Evolutionary conservation across 2,329 filamentous ascomycete genomes (phyloP), one percentile per base, ranked within the genome.

Genomic region (Exserohilum turcica): DNA sequence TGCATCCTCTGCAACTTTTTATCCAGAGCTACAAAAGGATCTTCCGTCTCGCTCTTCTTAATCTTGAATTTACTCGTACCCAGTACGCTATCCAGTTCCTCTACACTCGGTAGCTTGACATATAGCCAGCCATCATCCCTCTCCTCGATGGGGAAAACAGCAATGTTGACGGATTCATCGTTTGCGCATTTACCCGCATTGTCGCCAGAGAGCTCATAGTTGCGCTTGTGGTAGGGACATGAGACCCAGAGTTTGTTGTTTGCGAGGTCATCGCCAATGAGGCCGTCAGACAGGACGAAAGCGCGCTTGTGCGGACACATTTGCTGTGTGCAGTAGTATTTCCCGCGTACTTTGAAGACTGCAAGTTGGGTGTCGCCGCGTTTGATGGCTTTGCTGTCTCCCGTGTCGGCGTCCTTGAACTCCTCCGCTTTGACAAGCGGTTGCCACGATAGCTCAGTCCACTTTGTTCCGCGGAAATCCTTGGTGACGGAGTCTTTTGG

Each of bases 221-320:
- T 96, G 61, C 91, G 86, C 79, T 96, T 96, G 79, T 96, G 92
- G 74, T 88, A 86, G 0, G 92, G 92, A 68, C 91, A 96, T 1
- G 87, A 91, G 15, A 96, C 84, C 87, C 89, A 96, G n/a, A 92
- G 86, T 54, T 86, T 86, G 57, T 84, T 78, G 47, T 73, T 80
- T 38, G 79, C 73, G 54, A 72, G 57, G 56, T 85, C 82, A 60
- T 91, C 87, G 35, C 92, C 92, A 40, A 96, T 83, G 7, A 96
- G 78, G 1, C 91, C 91, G 70, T 96, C 92, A 0, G 88, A 89
- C 21, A 96, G 84, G n/a, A 92, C 88, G 67, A 96, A 96, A 1
- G 91, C 87, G 9, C 91, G 87, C 76, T 93, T 94, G 78, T 96
- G 91, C 8, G 92, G 92, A 72, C 92, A 96, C 92, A 96, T 96